phyloP scores from a whole-genome alignment of 352 stramenopile species.

The Pythium phragmiticola region DNA sequence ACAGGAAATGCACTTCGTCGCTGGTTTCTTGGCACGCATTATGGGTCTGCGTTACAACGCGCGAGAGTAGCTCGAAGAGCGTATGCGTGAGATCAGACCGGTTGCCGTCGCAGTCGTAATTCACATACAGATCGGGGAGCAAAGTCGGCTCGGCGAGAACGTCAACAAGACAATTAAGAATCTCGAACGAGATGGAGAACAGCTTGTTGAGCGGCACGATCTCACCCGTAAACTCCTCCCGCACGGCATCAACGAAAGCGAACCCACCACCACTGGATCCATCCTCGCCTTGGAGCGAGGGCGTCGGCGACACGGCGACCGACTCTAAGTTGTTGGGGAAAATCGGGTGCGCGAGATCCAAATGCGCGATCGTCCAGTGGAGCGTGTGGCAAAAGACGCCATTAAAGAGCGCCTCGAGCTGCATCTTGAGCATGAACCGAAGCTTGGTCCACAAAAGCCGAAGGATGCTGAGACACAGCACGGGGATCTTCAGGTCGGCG shows the following conservation, averaged over 20 bases:
- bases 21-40: constrained; percentile 64
- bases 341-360: constrained; percentile 60
- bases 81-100: constrained; percentile 91
- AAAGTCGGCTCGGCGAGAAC: constrained; percentile 94
- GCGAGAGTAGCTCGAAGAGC: constrained; percentile 94
- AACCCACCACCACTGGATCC: not conserved
- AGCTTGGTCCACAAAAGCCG: constrained; percentile 77
- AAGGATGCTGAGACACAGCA: constrained; percentile 63
- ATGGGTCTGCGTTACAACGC: constrained; percentile 65
- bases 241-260: constrained; percentile 41
- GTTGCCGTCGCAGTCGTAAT: constrained; percentile 99
- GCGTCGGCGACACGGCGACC: not conserved
- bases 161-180: constrained; percentile 93
- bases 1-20: constrained; percentile 71
- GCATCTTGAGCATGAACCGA: constrained; percentile 71
- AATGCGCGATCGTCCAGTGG: constrained; percentile 63
- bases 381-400: constrained; percentile 67
- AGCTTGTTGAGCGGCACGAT: constrained; percentile 49
- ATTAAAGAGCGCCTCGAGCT: constrained; percentile 75
- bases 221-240: constrained; percentile 66
- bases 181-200: constrained; percentile 69
- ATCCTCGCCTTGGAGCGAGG: not conserved
- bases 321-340: constrained; percentile 45
- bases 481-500: constrained; percentile 48
- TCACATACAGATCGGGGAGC: constrained; percentile 97